A percentile compares a stretch with the other conserved stretches of the same genome.
Evolutionary conservation across 2,329 filamentous ascomycete species (phyloP).

Genomic region (Diaporthe capsici): DNA sequence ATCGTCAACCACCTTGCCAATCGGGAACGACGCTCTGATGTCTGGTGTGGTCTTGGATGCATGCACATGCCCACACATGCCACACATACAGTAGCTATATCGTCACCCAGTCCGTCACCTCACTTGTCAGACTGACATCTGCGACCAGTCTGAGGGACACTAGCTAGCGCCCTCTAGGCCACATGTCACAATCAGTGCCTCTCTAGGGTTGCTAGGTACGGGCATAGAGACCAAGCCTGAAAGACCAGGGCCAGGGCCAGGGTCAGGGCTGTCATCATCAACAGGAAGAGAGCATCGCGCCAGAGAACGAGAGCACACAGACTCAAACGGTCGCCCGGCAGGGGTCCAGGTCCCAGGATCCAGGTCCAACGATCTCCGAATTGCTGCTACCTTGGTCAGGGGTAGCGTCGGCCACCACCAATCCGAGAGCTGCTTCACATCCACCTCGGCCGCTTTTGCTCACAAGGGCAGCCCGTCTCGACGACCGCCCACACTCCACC

Average conservation of each 20-base stretch:
- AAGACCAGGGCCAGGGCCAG: neutral
- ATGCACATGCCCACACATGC: neutral
- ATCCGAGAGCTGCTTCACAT: slow-evolving; percentile 31
- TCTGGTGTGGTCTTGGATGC: slow-evolving; percentile 18
- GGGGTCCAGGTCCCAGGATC: slow-evolving; percentile 24
- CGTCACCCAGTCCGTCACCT: neutral
- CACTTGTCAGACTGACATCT: slow-evolving; percentile 27
- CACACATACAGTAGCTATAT: neutral
- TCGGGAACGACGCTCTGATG: neutral
- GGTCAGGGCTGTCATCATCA: slow-evolving; percentile 1
- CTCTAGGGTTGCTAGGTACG: neutral
- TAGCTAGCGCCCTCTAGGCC: slow-evolving; percentile 27
- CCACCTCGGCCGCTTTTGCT: slow-evolving; percentile 32
- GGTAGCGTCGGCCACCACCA: slow-evolving; percentile 34
- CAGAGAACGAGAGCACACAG: slow-evolving; percentile 27
- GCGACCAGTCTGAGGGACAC: slow-evolving; percentile 31
- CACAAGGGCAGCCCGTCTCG: slow-evolving; percentile 29
- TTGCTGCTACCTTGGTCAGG: slow-evolving; percentile 36
- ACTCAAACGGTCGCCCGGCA: slow-evolving; percentile 36
- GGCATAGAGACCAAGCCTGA: slow-evolving; percentile 3
- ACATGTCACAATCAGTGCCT: slow-evolving; percentile 22
- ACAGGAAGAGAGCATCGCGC: slow-evolving; percentile 3
- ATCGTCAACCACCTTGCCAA: neutral
- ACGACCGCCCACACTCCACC: slow-evolving; percentile 31
- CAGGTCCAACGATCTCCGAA: slow-evolving; percentile 33